Percentiles rank a stretch among this genome's conserved stretches.
These are phyloP conservation scores for Kodamaea laetipori DNA, from an alignment of 805 yeast genomes.

Conservation along the genomic window DNA sequence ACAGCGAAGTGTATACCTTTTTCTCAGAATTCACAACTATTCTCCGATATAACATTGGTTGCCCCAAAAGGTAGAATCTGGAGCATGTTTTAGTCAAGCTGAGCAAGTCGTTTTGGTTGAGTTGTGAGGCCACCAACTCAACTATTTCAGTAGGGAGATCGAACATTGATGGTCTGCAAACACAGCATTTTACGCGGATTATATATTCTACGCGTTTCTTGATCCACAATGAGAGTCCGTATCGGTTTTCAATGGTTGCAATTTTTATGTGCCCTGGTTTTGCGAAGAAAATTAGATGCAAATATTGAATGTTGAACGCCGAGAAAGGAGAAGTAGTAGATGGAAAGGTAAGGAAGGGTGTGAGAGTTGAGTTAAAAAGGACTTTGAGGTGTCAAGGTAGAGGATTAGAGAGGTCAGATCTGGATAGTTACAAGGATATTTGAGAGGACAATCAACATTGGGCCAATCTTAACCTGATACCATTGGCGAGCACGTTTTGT, in stretches of 20 bases:
- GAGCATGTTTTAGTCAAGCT: conserved; percentile 13
- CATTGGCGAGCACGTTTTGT: neutral
- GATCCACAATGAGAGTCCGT: too few species aligned
- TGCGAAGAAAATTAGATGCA: too few species aligned
- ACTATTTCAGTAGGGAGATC: conserved; percentile 15
- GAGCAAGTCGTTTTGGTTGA: conserved; percentile 17
- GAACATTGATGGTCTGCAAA: conserved; percentile 5
- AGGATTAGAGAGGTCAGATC: too few species aligned
- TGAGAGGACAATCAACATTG: too few species aligned
- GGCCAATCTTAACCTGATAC: too few species aligned
- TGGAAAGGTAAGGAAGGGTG: neutral
- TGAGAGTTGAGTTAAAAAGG: neutral
- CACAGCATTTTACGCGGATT: too few species aligned
- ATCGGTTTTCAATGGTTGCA: conserved; percentile 13
- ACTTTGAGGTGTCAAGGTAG: too few species aligned
- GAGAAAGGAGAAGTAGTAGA: conserved; percentile 7
- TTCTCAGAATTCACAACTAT: conserved; percentile 15
- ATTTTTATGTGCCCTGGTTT: too few species aligned
- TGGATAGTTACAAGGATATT: too few species aligned
- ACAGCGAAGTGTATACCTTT: conserved; percentile 12
- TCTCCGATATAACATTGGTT: conserved; percentile 13
- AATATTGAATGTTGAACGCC: conserved; percentile 6
- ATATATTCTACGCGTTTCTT: too few species aligned
- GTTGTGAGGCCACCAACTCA: conserved; percentile 11
- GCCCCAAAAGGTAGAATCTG: conserved; percentile 4